phyloP scores from a whole-genome alignment of 2,329 filamentous ascomycete species.

The Didymella segeticola region DNA sequence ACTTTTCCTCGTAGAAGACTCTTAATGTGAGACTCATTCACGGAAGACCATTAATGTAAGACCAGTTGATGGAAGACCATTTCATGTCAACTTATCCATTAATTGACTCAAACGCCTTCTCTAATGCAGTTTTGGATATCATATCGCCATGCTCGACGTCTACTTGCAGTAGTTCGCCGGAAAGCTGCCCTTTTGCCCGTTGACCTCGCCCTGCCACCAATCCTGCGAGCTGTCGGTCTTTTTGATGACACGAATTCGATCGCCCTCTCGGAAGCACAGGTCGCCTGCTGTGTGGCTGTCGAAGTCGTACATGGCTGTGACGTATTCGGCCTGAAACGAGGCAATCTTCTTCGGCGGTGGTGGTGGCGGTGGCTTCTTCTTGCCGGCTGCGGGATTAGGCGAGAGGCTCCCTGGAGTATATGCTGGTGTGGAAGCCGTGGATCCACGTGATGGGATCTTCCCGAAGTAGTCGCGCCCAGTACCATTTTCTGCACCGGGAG shows the following conservation, averaged over 20 bases:
- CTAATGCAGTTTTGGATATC: slow-evolving; percentile 37
- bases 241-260: slow-evolving; percentile 77
- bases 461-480: slow-evolving; percentile 49
- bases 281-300: slow-evolving; percentile 73
- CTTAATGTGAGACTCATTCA: too few species aligned
- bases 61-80: too few species aligned
- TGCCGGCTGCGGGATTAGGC: slow-evolving; percentile 57
- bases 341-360: slow-evolving; percentile 68
- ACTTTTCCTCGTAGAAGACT: too few species aligned
- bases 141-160: not conserved
- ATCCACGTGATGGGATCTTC: slow-evolving; percentile 53
- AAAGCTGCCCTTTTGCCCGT: slow-evolving; percentile 73
- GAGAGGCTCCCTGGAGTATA: slow-evolving; percentile 38
- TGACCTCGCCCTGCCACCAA: slow-evolving; percentile 85
- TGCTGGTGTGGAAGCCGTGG: slow-evolving; percentile 28
- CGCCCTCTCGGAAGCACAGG: slow-evolving; percentile 76
- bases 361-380: slow-evolving; percentile 80
- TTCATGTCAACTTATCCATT: too few species aligned
- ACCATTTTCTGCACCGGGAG: slow-evolving; percentile 2
- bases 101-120: slow-evolving; percentile 24
- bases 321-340: slow-evolving; percentile 61
- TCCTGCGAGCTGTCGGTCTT: slow-evolving; percentile 82
- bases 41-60: too few species aligned
- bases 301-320: slow-evolving; percentile 79
- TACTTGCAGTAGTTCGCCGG: slow-evolving; percentile 81